Evolutionary conservation across 2,329 filamentous ascomycete genomes (phyloP), one percentile per base, ranked within the genome.

Genomic region (Xenoacremonium recifei): DNA sequence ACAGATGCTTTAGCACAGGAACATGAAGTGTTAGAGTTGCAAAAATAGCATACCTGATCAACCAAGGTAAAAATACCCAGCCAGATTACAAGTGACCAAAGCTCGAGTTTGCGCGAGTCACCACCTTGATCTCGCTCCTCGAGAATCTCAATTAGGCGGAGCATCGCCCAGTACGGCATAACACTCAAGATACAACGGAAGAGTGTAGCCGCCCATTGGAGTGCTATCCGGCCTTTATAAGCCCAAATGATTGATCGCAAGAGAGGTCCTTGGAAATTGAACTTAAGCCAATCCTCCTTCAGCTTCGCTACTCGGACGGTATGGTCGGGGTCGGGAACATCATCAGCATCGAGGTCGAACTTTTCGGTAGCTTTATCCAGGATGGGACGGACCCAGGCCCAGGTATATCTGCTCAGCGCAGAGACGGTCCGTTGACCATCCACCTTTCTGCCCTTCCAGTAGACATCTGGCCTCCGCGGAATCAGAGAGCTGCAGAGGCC

Each of bases 391-490:
- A 77, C 72, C 86, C 86, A 92, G 36, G 70, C 67, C 66, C 83
- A 91, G 6, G 78, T 86, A 55, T 80, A 80, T 37, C 80, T 77
- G 37, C 67, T 73, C 35, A 85, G 69, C 1, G 81, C 76, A 3
- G 82, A 82, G 4, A 70, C 71, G 0, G 82, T 84, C 53, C 72
- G 74, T 64, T 85, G 75, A 13, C 70, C 68, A 57, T 91, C 86
- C 21, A 92, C 82, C 4, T 71, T 59, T 35, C 72, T 68, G 19
- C 72, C 80, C 29, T 82, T 48, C 54, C 74, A 69, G 55, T 73
- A 87, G 15, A 90, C 80, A 39, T 82, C 72, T 4, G 87, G 87
- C 10, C 87, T 75, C 32, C 87, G 76, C 4, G 84, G 84, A 12
- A 89, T 67, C 1, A 74, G 71, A 11, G 84, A 48, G 49, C 75